Conservation (phyloP, 495 filamentous ascomycete species). For the Aspergillus taichungensis region DNA sequence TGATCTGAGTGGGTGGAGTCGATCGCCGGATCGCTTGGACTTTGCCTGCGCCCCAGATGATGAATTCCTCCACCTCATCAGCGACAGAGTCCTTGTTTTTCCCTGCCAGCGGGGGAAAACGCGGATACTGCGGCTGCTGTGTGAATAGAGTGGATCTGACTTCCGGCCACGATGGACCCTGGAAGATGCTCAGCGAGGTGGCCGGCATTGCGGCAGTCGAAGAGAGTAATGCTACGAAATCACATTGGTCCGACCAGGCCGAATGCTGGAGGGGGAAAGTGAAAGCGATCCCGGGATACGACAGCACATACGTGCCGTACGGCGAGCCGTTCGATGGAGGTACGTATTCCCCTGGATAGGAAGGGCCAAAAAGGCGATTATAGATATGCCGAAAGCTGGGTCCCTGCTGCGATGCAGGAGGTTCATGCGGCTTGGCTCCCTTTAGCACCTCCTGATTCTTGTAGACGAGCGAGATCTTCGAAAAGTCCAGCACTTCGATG, state of each 20-base stretch:
- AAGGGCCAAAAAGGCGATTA: constrained; percentile 80
- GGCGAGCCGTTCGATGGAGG: constrained; percentile 44
- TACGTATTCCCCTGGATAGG: constrained; percentile 86
- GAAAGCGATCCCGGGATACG: constrained; percentile 90
- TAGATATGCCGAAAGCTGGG: constrained; percentile 89
- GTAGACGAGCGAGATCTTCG: constrained; percentile 72
- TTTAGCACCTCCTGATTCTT: constrained; percentile 80
- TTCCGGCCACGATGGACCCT: constrained; percentile 81
- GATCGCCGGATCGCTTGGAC: constrained; percentile 64
- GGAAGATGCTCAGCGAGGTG: constrained; percentile 78
- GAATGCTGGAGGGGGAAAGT: constrained; percentile 71
- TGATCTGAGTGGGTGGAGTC: constrained; percentile 54
- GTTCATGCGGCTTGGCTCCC: constrained; percentile 38
- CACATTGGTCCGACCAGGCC: constrained; percentile 71
- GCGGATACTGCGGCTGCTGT: constrained; percentile 57
- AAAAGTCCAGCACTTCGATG: constrained; percentile 86
- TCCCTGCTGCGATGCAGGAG: constrained; percentile 40
- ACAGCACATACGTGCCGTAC: constrained; percentile 70
- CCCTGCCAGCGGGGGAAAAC: constrained; percentile 43
- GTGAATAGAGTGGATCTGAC: constrained; percentile 68
- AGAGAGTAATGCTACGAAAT: constrained; percentile 79
- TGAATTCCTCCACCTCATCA: constrained; percentile 76
- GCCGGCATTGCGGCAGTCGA: constrained; percentile 66
- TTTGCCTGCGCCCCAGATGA: constrained; percentile 62
- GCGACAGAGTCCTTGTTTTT: constrained; percentile 56